A percentile compares a stretch with the other conserved stretches of the same genome.
Evolutionary conservation across 176 grass and related monocot genomes (phyloP).

Genomic region (Aegilops longissima): DNA sequence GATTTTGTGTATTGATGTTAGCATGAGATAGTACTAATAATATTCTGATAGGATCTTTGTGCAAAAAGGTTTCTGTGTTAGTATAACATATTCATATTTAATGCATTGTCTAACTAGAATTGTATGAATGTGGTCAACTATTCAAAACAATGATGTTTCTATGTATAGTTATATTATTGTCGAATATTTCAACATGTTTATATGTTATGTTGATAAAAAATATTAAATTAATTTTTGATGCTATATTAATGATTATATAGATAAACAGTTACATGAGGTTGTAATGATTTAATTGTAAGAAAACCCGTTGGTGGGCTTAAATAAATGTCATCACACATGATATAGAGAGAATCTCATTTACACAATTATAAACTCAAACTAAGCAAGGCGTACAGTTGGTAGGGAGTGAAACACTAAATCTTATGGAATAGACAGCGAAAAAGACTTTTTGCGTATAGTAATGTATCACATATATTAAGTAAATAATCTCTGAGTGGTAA

Average conservation of each 20-base stretch:
- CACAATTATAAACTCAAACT: background rate
- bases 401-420: no score
- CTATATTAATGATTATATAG: background rate
- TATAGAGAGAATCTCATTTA: background rate
- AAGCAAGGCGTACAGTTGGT: no score
- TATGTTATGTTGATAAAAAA: background rate
- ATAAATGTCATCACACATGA: background rate
- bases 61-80: background rate
- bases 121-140: background rate
- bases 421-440: background rate
- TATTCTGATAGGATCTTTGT: background rate
- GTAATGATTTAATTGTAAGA: background rate
- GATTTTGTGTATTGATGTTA: background rate
- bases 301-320: background rate
- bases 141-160: background rate
- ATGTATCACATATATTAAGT: background rate
- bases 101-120: background rate
- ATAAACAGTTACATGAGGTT: background rate
- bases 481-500: background rate
- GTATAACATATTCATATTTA: background rate
- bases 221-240: background rate
- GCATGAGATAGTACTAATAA: background rate
- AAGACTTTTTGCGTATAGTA: background rate
- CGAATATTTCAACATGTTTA: background rate
- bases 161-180: background rate